These are phyloP conservation scores for Calocera viscosa DNA, from an alignment of 768 basidiomycete species.

Conservation along the genomic window DNA sequence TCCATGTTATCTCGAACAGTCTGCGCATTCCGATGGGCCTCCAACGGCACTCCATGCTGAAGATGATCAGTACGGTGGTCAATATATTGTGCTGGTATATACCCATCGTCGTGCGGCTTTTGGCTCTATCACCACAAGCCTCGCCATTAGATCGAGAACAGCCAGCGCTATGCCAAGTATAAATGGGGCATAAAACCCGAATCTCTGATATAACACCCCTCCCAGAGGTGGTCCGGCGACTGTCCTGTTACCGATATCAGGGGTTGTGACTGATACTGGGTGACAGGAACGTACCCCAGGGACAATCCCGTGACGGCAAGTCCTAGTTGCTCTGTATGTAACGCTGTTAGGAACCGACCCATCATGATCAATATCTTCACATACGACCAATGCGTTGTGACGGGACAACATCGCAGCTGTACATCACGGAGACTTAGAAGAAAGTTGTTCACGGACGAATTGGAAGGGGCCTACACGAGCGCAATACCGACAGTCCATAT, in stretches of 20 bases:
- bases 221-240: conserved; percentile 48
- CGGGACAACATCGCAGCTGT: neutral
- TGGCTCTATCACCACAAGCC: conserved; percentile 46
- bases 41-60: neutral
- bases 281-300: neutral
- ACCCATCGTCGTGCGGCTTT: conserved; percentile 12
- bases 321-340: neutral
- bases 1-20: no score
- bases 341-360: neutral
- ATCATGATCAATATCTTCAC: neutral
- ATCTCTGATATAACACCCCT: conserved; percentile 40
- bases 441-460: neutral
- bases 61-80: neutral
- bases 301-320: neutral
- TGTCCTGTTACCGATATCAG: no score
- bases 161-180: conserved; percentile 40
- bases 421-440: neutral
- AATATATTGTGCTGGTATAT: neutral
- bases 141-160: conserved; percentile 39
- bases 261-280: no score
- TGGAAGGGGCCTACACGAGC: neutral
- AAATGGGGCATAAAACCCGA: conserved; percentile 51
- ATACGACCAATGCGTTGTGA: neutral
- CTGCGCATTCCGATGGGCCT: neutral
- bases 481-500: neutral